Conservation (phyloP, 441 rosid species). For the Syzygium syzygioides region DNA sequence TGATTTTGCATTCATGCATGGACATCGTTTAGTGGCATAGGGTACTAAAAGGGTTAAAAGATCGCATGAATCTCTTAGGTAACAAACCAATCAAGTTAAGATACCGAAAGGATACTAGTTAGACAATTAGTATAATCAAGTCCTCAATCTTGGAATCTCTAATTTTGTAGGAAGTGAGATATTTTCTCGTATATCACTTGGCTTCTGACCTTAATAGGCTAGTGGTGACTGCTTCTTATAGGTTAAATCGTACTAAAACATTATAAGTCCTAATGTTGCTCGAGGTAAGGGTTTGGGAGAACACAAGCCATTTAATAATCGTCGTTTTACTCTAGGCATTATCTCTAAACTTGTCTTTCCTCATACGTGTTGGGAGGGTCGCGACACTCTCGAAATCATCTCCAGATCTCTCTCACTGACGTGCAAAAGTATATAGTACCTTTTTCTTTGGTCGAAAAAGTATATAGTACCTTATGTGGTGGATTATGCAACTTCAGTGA, state of each 20-base stretch:
- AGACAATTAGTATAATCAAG: too few species aligned
- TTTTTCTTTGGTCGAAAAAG: constrained; percentile 10
- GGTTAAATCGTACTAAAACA: too few species aligned
- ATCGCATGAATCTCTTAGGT: not conserved
- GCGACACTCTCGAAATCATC: constrained; percentile 17
- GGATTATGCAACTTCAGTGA: constrained; percentile 18
- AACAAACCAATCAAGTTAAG: not conserved
- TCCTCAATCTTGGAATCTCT: not conserved
- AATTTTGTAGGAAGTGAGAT: not conserved
- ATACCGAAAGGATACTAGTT: not conserved
- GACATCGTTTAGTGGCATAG: not conserved
- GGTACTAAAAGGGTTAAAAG: not conserved
- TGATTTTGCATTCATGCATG: not conserved
- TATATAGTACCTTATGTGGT: constrained; percentile 61
- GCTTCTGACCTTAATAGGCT: not conserved
- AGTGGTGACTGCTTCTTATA: not conserved
- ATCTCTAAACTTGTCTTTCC: not conserved
- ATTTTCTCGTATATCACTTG: not conserved
- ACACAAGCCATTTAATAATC: not conserved
- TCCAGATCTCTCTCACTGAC: constrained; percentile 42
- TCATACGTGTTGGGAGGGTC: not conserved
- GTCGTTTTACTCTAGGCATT: not conserved
- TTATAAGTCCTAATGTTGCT: not conserved
- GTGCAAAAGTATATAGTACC: constrained; percentile 15
- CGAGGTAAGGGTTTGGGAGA: not conserved